Evolutionary conservation across 2,329 filamentous ascomycete genomes (phyloP), one percentile per base, ranked within the genome.

Genomic region (Plectosphaerella sp.): DNA sequence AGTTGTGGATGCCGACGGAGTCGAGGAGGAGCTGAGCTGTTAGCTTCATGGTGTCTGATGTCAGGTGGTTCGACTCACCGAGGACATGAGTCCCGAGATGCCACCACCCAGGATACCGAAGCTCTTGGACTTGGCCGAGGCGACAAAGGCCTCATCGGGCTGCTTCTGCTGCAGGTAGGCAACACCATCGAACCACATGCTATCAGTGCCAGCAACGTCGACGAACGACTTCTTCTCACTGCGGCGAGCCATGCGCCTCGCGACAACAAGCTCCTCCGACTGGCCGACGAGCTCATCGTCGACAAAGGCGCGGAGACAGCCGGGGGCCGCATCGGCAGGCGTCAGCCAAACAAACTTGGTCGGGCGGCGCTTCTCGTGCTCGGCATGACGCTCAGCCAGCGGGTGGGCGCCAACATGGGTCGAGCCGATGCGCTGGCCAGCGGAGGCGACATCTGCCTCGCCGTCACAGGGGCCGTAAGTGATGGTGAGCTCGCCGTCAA

Each of bases 1-100:
- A 72, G 48, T 75, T 69, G 14, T 69, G 67, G 14, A 76, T 64
- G 1, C 73, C 72, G 3, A 73, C 70, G 7, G 70, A 72, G 22
- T 72, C 67, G 3, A 76, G 69, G 14, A 75, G 64, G 11, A 72
- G 58, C 50, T 62, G 24, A 4, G 3, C 9, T 11, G 47, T 48
- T 10, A 48, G 47, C 16, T 14, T 8, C 18, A 10, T 41, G 11
- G 12, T 12, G 8, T 20, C 5, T 18, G 5, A 28, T 3, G 46
- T 4, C 7, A 28, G 12, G 15, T 16, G 4, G 43, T 14, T 42
- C 47, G 5, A 52, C 54, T 48, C 25, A 56, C 54, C 45, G 65
- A 67, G 3, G 69, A 70, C 45, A 56, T 55, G 43, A 57, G 59
- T 0, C 64, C 64, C 20, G 65, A 63, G 52, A 75, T 70, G 5